Percentiles rank a stretch among this genome's conserved stretches.
These are phyloP conservation scores for Mycena sp. DNA, from an alignment of 1,284 basidiomycete genomes.

Conservation along the genomic window DNA sequence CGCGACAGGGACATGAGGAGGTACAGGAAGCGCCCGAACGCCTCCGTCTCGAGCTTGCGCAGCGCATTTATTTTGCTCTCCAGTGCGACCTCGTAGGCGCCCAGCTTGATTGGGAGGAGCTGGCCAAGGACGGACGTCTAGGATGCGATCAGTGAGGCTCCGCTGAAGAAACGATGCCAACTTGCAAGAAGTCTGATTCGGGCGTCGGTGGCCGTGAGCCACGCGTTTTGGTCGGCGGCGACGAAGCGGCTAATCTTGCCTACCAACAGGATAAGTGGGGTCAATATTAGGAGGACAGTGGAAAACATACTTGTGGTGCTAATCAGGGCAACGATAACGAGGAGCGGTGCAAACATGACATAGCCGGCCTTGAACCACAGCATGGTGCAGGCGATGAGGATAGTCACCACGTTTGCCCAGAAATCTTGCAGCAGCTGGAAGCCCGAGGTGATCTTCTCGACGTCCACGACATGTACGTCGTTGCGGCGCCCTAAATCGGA, in stretches of 20 bases:
- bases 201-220: constrained; percentile 15
- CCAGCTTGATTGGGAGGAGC: constrained; percentile 25
- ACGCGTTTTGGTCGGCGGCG: constrained; percentile 14
- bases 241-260: constrained; percentile 18
- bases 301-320: constrained; percentile 5
- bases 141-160: neutral
- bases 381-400: constrained; percentile 15
- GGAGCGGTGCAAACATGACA: constrained; percentile 21
- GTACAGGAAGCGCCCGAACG: constrained; percentile 7
- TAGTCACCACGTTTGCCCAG: constrained; percentile 17
- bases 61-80: constrained; percentile 12
- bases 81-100: constrained; percentile 18
- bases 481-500: neutral
- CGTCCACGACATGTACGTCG: constrained; percentile 23
- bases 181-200: constrained; percentile 19
- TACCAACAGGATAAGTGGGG: neutral
- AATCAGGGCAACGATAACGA: constrained; percentile 13
- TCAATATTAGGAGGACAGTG: neutral
- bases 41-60: constrained; percentile 6
- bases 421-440: constrained; percentile 12
- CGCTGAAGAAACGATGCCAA: neutral
- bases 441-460: constrained; percentile 14
- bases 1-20: neutral
- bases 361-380: constrained; percentile 23
- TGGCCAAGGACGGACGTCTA: constrained; percentile 22